Evolutionary conservation across 2,329 filamentous ascomycete genomes (phyloP).

Genomic region (Xylogone sp.): DNA sequence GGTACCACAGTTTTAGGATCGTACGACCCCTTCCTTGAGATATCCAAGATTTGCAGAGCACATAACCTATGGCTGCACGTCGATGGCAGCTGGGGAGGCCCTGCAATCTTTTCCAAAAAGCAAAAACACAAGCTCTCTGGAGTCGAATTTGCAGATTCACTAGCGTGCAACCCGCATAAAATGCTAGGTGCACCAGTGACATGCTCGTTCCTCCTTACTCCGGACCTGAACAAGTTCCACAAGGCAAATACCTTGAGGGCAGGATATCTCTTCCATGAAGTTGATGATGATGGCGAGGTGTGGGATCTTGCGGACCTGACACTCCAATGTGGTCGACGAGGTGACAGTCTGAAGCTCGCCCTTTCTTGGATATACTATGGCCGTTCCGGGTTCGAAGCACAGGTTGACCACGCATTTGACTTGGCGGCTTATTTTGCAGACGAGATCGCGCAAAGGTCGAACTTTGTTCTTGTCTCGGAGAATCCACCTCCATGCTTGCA

Average conservation of each 20-base stretch:
- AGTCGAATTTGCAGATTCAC: conserved; percentile 68
- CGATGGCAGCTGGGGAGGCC: conserved; percentile 87
- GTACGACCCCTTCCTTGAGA: conserved; percentile 73
- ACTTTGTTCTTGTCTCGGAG: conserved; percentile 69
- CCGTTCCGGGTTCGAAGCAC: conserved; percentile 62
- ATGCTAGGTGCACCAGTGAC: conserved; percentile 92
- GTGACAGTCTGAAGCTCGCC: conserved; percentile 82
- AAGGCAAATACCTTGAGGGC: conserved; percentile 81
- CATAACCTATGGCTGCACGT: conserved; percentile 87
- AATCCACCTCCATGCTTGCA: conserved; percentile 85
- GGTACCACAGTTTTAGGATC: conserved; percentile 91
- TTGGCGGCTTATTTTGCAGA: conserved; percentile 66
- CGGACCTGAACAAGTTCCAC: conserved; percentile 75
- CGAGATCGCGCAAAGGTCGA: conserved; percentile 47
- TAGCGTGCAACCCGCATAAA: conserved; percentile 94
- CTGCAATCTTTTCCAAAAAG: conserved; percentile 69
- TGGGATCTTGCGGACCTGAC: conserved; percentile 93
- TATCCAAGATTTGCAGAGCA: conserved; percentile 66
- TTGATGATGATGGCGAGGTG: conserved; percentile 52
- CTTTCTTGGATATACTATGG: conserved; percentile 91
- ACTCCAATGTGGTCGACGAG: conserved; percentile 85
- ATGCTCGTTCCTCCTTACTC: conserved; percentile 81
- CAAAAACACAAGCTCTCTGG: conserved; percentile 66
- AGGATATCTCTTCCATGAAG: conserved; percentile 75
- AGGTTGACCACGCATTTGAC: conserved; percentile 70